Evolutionary conservation across 1,139 yeast genomes (phyloP).

Genomic region (Scheffersomyces cryptocercus): DNA sequence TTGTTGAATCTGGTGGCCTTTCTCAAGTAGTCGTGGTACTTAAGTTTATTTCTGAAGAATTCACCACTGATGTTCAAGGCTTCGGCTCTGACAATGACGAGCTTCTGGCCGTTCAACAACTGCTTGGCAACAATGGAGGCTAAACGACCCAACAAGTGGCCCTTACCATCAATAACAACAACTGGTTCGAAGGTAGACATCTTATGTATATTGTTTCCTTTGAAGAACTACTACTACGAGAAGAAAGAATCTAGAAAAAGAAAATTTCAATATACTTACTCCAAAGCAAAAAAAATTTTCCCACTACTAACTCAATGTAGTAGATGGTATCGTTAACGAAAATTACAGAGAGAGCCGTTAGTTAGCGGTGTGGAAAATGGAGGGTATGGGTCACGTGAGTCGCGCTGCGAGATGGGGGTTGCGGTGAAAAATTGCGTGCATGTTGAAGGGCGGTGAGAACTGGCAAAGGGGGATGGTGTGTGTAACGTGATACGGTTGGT

Average conservation of each 20-base stretch:
- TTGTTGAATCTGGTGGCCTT: slow-evolving; percentile 99
- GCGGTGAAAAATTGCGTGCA: neutral
- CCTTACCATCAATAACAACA: slow-evolving; percentile 98
- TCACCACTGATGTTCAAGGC: slow-evolving; percentile 99
- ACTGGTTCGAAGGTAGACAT: slow-evolving; percentile 96
- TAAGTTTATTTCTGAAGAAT: slow-evolving; percentile 99
- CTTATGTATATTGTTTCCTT: slow-evolving; percentile 16
- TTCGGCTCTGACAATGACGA: slow-evolving; percentile 97
- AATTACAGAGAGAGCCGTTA: too few relatives aligned
- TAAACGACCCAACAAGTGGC: slow-evolving; percentile 99
- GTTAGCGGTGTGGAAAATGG: neutral
- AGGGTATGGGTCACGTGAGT: slow-evolving; percentile 5
- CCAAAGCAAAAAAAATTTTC: slow-evolving; percentile 8
- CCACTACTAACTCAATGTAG: neutral
- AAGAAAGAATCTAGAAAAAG: slow-evolving; percentile 9
- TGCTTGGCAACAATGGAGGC: slow-evolving; percentile 99
- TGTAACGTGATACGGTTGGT: too few relatives aligned
- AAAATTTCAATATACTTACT: slow-evolving; percentile 1
- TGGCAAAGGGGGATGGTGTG: too few relatives aligned
- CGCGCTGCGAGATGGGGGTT: neutral
- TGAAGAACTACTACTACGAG: slow-evolving; percentile 4
- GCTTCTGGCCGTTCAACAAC: slow-evolving; percentile 96
- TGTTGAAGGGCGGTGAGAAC: too few relatives aligned
- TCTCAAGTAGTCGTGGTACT: slow-evolving; percentile 99
- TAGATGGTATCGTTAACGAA: too few relatives aligned